phyloP scores from a whole-genome alignment of 2,329 filamentous ascomycete genomes.

The Colletotrichum godetiae region DNA sequence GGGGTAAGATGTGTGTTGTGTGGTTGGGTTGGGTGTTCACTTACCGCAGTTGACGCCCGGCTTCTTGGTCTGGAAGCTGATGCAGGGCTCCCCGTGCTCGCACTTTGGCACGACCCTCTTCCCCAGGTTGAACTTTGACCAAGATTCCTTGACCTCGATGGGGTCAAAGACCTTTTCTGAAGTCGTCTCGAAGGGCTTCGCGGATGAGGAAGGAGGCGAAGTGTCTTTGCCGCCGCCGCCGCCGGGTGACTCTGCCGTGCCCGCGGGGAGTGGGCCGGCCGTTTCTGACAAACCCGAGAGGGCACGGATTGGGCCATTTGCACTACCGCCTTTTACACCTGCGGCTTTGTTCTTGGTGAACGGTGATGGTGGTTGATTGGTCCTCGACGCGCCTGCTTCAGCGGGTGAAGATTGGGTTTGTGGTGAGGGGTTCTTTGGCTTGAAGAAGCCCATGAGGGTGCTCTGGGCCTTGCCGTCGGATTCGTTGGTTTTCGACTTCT shows the following conservation, averaged over 20 bases:
- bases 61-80: constrained; percentile 87
- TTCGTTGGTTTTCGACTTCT: constrained; percentile 48
- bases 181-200: not conserved
- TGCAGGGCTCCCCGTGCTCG: constrained; percentile 90
- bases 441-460: constrained; percentile 85
- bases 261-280: not conserved
- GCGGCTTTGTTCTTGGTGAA: not conserved
- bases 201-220: not conserved
- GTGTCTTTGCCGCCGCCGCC: not conserved
- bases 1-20: not conserved
- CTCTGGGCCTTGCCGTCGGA: constrained; percentile 51
- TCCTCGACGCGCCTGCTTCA: not conserved
- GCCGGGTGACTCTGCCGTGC: too few species aligned
- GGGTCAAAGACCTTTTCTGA: constrained; percentile 70
- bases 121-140: constrained; percentile 81
- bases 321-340: not conserved
- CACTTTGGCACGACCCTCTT: constrained; percentile 81
- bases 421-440: constrained; percentile 58
- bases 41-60: constrained; percentile 82
- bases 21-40: constrained; percentile 39
- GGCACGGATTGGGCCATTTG: not conserved
- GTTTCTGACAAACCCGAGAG: not conserved
- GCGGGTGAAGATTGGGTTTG: not conserved
- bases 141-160: constrained; percentile 80
- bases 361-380: not conserved